These are phyloP conservation scores for Ophiostoma sp. DNA, from an alignment of 2,329 filamentous ascomycete species.

Conservation along the genomic window DNA sequence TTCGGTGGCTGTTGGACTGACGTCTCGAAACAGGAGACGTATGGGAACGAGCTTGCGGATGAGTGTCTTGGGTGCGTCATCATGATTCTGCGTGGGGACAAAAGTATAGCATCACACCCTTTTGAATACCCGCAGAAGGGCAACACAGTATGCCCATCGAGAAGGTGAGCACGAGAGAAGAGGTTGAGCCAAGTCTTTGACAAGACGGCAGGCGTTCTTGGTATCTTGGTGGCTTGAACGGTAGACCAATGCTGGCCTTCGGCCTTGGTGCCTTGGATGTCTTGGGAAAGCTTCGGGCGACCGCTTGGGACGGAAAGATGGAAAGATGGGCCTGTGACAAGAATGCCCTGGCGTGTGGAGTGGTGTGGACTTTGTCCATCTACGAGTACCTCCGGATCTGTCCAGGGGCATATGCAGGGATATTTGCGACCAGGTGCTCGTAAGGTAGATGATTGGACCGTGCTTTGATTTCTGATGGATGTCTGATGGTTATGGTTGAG, in stretches of 20 bases:
- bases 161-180: constrained; percentile 10
- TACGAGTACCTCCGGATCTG: not conserved
- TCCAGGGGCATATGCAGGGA: not conserved
- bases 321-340: not conserved
- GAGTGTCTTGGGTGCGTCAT: no score
- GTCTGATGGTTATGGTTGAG: not conserved
- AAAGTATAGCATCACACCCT: no score
- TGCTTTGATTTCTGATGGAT: not conserved
- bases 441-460: no score
- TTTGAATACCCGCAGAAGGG: no score
- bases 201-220: constrained; percentile 11
- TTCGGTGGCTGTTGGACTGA: not conserved
- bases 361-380: not conserved
- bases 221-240: constrained; percentile 1
- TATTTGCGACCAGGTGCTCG: not conserved
- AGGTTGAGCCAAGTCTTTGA: constrained; percentile 1
- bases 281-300: not conserved
- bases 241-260: not conserved
- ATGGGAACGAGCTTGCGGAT: not conserved
- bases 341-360: not conserved
- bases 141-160: not conserved
- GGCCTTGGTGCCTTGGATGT: not conserved
- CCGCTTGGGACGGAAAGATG: not conserved
- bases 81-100: no score
- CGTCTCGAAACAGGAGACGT: not conserved